Evolutionary conservation across 805 yeast genomes (phyloP), one percentile per base, ranked within the genome.

Genomic region (Zygotorulaspora sp.): DNA sequence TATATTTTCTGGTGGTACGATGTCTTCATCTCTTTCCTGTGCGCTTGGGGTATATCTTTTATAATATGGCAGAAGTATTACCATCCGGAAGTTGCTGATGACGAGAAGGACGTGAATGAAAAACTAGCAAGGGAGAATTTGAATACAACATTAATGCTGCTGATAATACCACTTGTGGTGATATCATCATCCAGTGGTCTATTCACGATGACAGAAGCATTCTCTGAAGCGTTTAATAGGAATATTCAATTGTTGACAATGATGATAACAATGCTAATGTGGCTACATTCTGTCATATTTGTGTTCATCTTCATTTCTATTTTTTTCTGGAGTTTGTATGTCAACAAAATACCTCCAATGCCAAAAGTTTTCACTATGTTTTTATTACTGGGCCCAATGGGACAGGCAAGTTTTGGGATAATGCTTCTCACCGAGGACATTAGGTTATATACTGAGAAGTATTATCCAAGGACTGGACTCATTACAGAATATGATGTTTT

Each of bases 121-220:
- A 48, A 52, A 17, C 38, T 65, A 10, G 55, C 66, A n/a, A 47
- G 58, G 0, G 61, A 64, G 5, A 57, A 67, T 17, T 53, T 86
- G 32, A 74, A 74, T 48, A 72, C 85, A 16, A 70, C 80, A 2
- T 58, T 83, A 3, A 57, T 88, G 15, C 63, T 88, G 35, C 92
- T 94, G 0, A 71, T 84, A n/a, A 90, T 88, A 13, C 74, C 96
- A 1, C 61, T 84, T 19, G 83, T 86, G 1, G 96, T 88, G 40
- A 75, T 78, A 3, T 70, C 88, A 0, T 74, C 94, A 0, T 66
- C 77, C n/a, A 92, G 94, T 3, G 77, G 78, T 1, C 42, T 74
- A 0, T 66, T 87, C 13, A 45, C 43, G 6, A 53, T 55, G 57
- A 44, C 68, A 63, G 26, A 52, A 55, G 10, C 60, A 59, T 33